Conservation (phyloP, 192 early-diverging fungal species). For the Rhizophagus sp. region DNA sequence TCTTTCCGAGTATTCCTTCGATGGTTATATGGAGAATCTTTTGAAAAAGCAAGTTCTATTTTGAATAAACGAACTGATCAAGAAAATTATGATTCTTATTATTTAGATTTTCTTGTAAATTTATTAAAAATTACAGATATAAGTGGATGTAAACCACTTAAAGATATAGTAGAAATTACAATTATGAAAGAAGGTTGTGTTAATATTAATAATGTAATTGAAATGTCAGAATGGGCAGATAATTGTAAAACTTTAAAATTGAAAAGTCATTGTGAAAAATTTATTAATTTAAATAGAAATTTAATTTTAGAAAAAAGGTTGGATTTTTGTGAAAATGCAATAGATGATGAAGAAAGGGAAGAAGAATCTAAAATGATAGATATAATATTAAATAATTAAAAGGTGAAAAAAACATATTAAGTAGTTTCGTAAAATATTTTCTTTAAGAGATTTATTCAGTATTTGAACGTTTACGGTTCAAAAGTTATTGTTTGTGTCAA, state of each 20-base stretch:
- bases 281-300: not conserved
- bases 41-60: not conserved
- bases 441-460: too few relatives aligned
- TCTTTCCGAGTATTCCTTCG: not conserved
- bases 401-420: too few relatives aligned
- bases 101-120: not conserved
- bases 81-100: not conserved
- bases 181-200: not conserved
- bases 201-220: not conserved
- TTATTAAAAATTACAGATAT: not conserved
- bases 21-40: slow-evolving; percentile 13
- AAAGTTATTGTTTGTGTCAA: too few relatives aligned
- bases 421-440: too few relatives aligned
- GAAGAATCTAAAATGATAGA: too few relatives aligned
- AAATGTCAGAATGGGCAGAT: not conserved
- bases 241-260: not conserved
- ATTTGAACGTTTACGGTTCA: too few relatives aligned
- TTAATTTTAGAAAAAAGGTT: not conserved
- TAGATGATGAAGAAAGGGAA: too few relatives aligned
- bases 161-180: not conserved
- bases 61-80: not conserved
- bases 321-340: not conserved
- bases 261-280: not conserved
- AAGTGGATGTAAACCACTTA: not conserved
- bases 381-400: too few relatives aligned